phyloP scores from a whole-genome alignment of 768 basidiomycete genomes.

The Lentinus tigrinus region DNA sequence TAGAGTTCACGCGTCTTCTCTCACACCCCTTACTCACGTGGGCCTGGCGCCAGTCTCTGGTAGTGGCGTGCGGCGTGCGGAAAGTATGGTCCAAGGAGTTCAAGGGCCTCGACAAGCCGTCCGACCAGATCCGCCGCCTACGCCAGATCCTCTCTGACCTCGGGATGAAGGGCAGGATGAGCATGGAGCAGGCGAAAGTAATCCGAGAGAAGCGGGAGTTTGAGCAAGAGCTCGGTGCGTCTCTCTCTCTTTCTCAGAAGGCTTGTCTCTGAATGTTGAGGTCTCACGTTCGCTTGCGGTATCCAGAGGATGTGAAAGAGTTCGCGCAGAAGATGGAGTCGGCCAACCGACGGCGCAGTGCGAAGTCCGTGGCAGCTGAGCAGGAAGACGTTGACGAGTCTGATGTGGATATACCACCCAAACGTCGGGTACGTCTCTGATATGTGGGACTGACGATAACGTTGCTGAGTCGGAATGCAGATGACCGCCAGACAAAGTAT shows the following conservation, averaged over 20 bases:
- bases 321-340: slow-evolving; percentile 55
- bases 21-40: neutral
- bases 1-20: slow-evolving; percentile 19
- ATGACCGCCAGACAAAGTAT: slow-evolving; percentile 57
- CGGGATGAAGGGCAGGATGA: slow-evolving; percentile 79
- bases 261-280: neutral
- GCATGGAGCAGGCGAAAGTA: slow-evolving; percentile 75
- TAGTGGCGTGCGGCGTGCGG: slow-evolving; percentile 74
- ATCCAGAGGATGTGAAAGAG: slow-evolving; percentile 69
- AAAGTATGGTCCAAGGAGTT: slow-evolving; percentile 79
- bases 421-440: slow-evolving; percentile 32
- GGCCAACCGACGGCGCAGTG: slow-evolving; percentile 24
- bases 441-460: neutral
- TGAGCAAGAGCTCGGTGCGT: slow-evolving; percentile 73
- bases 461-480: slow-evolving; percentile 23
- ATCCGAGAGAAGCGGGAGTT: slow-evolving; percentile 76
- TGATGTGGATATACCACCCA: slow-evolving; percentile 9
- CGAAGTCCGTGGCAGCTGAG: slow-evolving; percentile 21
- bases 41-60: slow-evolving; percentile 48
- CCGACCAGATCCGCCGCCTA: slow-evolving; percentile 64
- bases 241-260: no score
- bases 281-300: neutral
- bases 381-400: slow-evolving; percentile 32
- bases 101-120: slow-evolving; percentile 51
- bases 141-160: slow-evolving; percentile 64